A percentile compares a stretch with the other conserved stretches of the same genome.
These are phyloP conservation scores for Emericellopsis cladophorae DNA, from an alignment of 2,329 filamentous ascomycete genomes.

Conservation along the genomic window DNA sequence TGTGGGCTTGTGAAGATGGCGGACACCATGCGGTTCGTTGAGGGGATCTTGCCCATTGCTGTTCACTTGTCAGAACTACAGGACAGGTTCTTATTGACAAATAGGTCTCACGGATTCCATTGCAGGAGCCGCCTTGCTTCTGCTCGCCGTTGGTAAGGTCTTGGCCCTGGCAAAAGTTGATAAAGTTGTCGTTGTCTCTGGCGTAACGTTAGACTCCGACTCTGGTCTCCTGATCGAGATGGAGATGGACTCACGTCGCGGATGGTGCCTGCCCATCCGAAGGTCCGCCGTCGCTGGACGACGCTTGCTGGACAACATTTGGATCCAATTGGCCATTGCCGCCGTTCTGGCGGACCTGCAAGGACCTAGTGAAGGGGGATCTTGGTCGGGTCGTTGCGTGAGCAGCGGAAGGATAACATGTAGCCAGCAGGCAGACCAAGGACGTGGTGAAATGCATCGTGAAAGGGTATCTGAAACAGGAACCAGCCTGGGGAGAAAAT, in stretches of 20 bases:
- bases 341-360: conserved; percentile 21
- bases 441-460: too few relatives aligned
- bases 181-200: conserved; percentile 47
- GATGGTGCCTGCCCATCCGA: conserved; percentile 31
- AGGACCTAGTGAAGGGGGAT: conserved; percentile 14
- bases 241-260: conserved; percentile 18
- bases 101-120: conserved; percentile 39
- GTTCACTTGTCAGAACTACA: not conserved
- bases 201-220: not conserved
- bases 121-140: conserved; percentile 46
- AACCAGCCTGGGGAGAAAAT: too few relatives aligned
- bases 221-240: not conserved
- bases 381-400: not conserved
- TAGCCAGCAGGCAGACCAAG: too few relatives aligned
- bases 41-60: conserved; percentile 49
- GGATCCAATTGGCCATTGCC: conserved; percentile 16
- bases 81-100: too few relatives aligned
- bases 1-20: conserved; percentile 39
- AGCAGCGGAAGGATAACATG: too few relatives aligned
- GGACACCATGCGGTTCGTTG: conserved; percentile 43
- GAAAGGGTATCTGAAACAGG: too few relatives aligned
- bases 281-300: conserved; percentile 25
- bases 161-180: conserved; percentile 46
- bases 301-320: conserved; percentile 31
- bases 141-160: conserved; percentile 49